Evolutionary conservation across 106 monocot species (phyloP).

Genomic region (Dendrobium officinale): DNA sequence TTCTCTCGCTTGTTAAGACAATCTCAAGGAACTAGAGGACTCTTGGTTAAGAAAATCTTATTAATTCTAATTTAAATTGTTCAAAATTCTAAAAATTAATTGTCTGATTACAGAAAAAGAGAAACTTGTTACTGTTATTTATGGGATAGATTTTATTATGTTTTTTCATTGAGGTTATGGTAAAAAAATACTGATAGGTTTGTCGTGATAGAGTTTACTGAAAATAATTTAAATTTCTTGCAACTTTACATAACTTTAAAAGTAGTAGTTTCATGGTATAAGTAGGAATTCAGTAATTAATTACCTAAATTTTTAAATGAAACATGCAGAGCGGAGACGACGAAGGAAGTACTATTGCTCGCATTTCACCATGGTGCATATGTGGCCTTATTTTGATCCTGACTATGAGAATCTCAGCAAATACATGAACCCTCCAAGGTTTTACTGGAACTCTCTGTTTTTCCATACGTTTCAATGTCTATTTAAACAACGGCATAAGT

Average conservation of each 20-base stretch:
- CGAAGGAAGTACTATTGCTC: background rate
- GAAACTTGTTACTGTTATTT: background rate
- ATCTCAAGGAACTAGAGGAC: background rate
- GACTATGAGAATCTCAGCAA: slow-evolving; percentile 87
- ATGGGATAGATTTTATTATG: background rate
- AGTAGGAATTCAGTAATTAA: background rate
- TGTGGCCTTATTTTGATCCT: slow-evolving; percentile 89
- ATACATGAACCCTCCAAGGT: slow-evolving; percentile 85
- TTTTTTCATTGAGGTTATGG: background rate
- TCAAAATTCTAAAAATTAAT: background rate
- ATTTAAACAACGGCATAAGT: no score
- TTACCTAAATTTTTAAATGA: background rate
- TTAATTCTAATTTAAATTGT: background rate
- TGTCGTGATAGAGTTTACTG: background rate
- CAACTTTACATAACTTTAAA: background rate
- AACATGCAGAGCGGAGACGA: background rate
- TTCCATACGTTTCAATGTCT: background rate
- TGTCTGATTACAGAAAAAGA: background rate
- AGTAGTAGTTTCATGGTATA: background rate
- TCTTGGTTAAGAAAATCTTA: background rate
- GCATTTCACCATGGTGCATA: slow-evolving; percentile 9
- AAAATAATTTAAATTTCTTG: no score
- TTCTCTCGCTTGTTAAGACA: background rate
- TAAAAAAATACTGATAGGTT: background rate
- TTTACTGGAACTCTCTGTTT: background rate